phyloP scores from a whole-genome alignment of 1,139 yeast genomes.

The Blastobotrys arbuscula region DNA sequence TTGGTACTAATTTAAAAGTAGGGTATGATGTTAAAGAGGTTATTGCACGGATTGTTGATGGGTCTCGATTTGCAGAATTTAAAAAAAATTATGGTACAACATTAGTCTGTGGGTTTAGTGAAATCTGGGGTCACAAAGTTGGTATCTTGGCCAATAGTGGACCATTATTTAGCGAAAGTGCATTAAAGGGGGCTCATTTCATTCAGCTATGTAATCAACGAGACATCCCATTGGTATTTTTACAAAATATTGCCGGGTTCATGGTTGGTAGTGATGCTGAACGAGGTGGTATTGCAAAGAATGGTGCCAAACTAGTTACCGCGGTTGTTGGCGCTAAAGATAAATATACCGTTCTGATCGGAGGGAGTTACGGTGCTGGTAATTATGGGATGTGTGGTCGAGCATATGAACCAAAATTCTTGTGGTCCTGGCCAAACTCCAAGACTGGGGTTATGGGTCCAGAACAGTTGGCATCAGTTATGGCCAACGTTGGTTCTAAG shows the following conservation, averaged over 20 bases:
- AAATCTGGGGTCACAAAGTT: constrained; percentile 32
- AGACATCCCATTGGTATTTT: constrained; percentile 32
- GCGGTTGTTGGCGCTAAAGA: constrained; percentile 36
- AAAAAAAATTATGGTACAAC: constrained; percentile 33
- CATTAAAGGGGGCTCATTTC: constrained; percentile 35
- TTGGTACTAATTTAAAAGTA: constrained; percentile 31
- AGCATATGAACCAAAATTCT: constrained; percentile 34
- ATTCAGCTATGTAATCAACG: constrained; percentile 35
- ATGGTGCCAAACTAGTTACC: constrained; percentile 35
- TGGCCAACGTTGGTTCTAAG: constrained; percentile 32
- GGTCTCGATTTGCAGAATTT: constrained; percentile 33
- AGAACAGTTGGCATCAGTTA: constrained; percentile 34
- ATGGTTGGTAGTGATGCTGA: constrained; percentile 37
- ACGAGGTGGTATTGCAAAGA: constrained; percentile 35
- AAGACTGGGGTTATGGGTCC: constrained; percentile 37
- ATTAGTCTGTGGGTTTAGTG: constrained; percentile 32
- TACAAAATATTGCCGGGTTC: constrained; percentile 35
- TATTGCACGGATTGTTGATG: constrained; percentile 35
- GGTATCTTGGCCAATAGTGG: constrained; percentile 36
- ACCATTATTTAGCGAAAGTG: constrained; percentile 33
- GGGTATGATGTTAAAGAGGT: constrained; percentile 35
- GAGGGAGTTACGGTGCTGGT: constrained; percentile 36
- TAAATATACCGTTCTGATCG: constrained; percentile 33
- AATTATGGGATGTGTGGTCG: constrained; percentile 38
- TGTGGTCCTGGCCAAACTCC: constrained; percentile 36